Percentiles rank a stretch among this genome's conserved stretches.
Conservation (phyloP, 305 asterid species). For the Fraxinus sp. region DNA sequence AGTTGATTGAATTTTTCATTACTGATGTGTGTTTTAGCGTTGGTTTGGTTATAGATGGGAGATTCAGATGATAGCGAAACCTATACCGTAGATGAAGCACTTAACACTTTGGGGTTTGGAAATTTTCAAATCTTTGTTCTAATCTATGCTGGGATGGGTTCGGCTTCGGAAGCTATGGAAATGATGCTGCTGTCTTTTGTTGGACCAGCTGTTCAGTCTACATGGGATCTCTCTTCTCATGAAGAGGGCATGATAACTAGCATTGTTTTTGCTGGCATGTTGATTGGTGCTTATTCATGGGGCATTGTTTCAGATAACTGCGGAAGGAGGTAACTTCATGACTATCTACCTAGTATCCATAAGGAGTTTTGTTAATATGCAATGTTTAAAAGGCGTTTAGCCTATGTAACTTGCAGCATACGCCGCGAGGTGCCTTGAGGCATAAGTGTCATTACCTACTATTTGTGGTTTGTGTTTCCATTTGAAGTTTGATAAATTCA, state of each 20-base stretch:
- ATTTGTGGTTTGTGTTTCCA: neutral
- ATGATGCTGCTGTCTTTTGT: conserved; percentile 78
- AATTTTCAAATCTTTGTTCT: conserved; percentile 60
- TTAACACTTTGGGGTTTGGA: conserved; percentile 63
- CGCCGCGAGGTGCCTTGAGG: neutral
- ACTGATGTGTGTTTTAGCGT: neutral
- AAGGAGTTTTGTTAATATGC: conserved; percentile 2
- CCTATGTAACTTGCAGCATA: neutral
- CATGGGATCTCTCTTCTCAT: conserved; percentile 65
- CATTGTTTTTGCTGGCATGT: conserved; percentile 66
- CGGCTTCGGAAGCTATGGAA: conserved; percentile 81
- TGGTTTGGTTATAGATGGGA: conserved; percentile 46
- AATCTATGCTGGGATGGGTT: conserved; percentile 70
- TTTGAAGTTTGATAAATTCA: neutral
- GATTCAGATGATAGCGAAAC: conserved; percentile 32
- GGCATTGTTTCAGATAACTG: conserved; percentile 61
- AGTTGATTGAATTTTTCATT: neutral
- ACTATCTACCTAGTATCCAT: conserved; percentile 19
- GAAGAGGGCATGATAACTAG: conserved; percentile 67
- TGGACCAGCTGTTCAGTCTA: conserved; percentile 72
- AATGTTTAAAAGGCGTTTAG: neutral
- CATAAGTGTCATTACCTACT: neutral
- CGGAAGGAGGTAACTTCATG: conserved; percentile 59
- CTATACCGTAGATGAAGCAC: conserved; percentile 74
- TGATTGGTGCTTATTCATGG: conserved; percentile 68